Evolutionary conservation across 2,329 filamentous ascomycete species (phyloP), one percentile per base, ranked within the genome.

Genomic region (Xylaria sp.): DNA sequence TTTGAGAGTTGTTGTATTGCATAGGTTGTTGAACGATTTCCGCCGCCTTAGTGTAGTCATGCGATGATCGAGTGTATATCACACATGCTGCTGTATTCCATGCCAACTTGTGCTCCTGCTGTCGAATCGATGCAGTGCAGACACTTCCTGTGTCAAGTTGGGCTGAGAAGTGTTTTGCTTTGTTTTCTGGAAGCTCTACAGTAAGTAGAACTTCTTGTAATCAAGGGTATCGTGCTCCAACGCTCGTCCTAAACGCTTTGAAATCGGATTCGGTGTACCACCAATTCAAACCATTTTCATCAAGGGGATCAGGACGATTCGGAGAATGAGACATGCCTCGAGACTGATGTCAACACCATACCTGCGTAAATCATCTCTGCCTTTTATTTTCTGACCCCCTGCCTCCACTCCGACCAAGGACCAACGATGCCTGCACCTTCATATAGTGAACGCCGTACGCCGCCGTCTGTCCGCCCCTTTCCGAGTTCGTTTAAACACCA

Each of bases 121-220:
- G 72, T 78, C 74, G 76, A 72, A 76, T 75, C 73, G 76, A 77
- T 77, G 77, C 76, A 77, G 77, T 78, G 76, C 75, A 67, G 60
- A 72, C 71, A 63, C 65, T 71, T 58, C 61, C 46, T 66, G 64
- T 73, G 69, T 57, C 64, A 67, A 62, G 64, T 62, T 64, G 59
- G 66, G 55, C 41, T 12, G n/a, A 46, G 63, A 63, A 67, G 33
- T 33, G 31, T 4, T 33, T 33, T 56, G 6, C 43, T 39, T 58
- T 28, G 33, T 55, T 58, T 25, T 28, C 33, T 31, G 20, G 46
- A 62, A 55, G 20, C 52, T 57, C 49, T 56, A 52, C 39, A 33
- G 3, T 20, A 15, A 33, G 58, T 62, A 62, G 61, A 43, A 60
- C 51, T 60, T 64, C 43, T 39, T 52, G 48, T 25, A 62, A 65